Conservation (phyloP, 805 yeast species). For the Wilhelminamyces savonicus region DNA sequence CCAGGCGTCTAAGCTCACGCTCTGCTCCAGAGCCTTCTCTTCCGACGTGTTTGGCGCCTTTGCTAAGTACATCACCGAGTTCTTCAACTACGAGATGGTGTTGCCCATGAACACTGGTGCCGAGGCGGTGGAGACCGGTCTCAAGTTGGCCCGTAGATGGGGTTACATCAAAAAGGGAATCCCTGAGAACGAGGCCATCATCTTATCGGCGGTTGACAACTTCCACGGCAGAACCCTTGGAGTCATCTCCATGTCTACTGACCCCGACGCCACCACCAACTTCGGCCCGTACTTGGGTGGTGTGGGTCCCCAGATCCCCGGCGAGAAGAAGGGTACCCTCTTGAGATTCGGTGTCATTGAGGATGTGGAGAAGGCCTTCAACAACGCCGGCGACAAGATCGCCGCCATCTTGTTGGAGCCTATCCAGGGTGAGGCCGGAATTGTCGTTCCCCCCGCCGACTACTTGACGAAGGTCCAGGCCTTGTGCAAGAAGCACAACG, state of each 20-base stretch:
- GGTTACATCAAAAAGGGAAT: constrained; percentile 86
- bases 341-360: constrained; percentile 80
- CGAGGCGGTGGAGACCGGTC: constrained; percentile 94
- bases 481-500: constrained; percentile 77
- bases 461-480: constrained; percentile 69
- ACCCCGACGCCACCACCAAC: constrained; percentile 81
- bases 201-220: constrained; percentile 81
- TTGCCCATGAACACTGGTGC: constrained; percentile 99
- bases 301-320: constrained; percentile 82
- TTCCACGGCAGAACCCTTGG: constrained; percentile 97
- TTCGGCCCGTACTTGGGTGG: constrained; percentile 87
- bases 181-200: constrained; percentile 76
- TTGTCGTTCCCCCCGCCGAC: constrained; percentile 84
- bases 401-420: constrained; percentile 93
- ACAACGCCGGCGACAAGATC: constrained; percentile 77
- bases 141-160: constrained; percentile 96
- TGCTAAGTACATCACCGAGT: constrained; percentile 85
- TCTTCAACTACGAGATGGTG: constrained; percentile 84
- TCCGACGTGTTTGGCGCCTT: constrained; percentile 81
- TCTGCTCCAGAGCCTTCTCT: constrained; percentile 89
- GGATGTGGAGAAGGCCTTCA: constrained; percentile 79
- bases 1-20: constrained; percentile 78
- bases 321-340: constrained; percentile 50
- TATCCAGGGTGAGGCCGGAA: constrained; percentile 98
- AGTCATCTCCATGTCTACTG: constrained; percentile 92